These are phyloP conservation scores for Botrytis byssoidea DNA, from an alignment of 2,329 filamentous ascomycete species.

Conservation along the genomic window DNA sequence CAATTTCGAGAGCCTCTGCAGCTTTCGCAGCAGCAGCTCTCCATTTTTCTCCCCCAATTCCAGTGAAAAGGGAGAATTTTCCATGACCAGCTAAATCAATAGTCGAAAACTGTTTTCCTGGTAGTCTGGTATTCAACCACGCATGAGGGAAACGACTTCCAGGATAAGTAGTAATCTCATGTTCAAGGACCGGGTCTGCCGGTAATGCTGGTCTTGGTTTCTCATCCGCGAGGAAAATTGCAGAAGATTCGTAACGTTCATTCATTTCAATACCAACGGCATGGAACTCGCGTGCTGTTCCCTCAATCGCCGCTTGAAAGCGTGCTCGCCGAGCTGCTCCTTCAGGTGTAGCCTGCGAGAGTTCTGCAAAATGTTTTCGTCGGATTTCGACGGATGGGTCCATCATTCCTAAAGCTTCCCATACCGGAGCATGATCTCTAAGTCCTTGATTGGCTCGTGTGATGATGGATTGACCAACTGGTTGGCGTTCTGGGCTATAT, in stretches of 20 bases:
- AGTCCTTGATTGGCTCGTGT: conserved; percentile 54
- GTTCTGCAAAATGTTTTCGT: conserved; percentile 22
- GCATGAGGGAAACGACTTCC: conserved; percentile 35
- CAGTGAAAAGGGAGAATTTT: conserved; percentile 27
- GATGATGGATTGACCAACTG: conserved; percentile 44
- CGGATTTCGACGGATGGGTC: conserved; percentile 26
- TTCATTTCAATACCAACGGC: conserved; percentile 33
- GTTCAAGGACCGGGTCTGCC: conserved; percentile 27
- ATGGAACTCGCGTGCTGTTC: conserved; percentile 26
- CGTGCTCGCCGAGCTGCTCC: conserved; percentile 24
- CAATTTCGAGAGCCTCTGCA: conserved; percentile 2
- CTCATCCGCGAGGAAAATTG: conserved; percentile 30
- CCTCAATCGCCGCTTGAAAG: conserved; percentile 6
- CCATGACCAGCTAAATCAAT: conserved; percentile 28
- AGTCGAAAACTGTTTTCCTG: conserved; percentile 28
- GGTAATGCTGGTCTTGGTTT: conserved; percentile 24
- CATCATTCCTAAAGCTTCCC: conserved; percentile 47
- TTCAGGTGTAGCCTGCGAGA: conserved; percentile 20
- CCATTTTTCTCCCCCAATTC: conserved; percentile 26
- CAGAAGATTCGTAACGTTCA: conserved; percentile 29
- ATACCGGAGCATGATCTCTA: conserved; percentile 48
- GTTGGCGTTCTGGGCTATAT: conserved; percentile 49
- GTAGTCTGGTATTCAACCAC: conserved; percentile 27
- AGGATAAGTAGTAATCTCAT: conserved; percentile 31
- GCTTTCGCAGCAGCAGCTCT: conserved; percentile 15